Conservation (phyloP, 116 monocot species). For the Zostera marina region DNA sequence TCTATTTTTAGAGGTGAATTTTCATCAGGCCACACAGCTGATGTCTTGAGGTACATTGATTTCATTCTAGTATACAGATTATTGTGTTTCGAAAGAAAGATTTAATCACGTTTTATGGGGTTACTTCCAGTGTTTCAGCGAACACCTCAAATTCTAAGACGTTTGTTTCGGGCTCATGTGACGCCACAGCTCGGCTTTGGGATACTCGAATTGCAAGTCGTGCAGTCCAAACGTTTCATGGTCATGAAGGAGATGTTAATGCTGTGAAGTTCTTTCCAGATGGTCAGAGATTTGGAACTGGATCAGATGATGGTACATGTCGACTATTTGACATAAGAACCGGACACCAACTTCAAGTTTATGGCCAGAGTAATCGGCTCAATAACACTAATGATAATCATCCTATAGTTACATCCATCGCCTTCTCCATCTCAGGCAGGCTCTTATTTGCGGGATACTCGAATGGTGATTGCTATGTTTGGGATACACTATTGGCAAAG, state of each 20-base stretch:
- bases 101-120: too few relatives aligned
- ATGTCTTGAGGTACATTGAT: constrained; percentile 61
- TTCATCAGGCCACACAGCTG: constrained; percentile 90
- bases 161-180: constrained; percentile 97
- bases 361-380: constrained; percentile 21
- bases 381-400: constrained; percentile 24
- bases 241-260: constrained; percentile 77
- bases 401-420: constrained; percentile 68
- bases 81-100: too few relatives aligned
- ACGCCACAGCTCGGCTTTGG: constrained; percentile 80
- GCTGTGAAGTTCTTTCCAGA: constrained; percentile 94
- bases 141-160: constrained; percentile 70
- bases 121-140: constrained; percentile 51
- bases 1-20: constrained; percentile 97
- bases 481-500: constrained; percentile 90
- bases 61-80: neutral
- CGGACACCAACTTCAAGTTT: constrained; percentile 95
- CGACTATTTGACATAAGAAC: constrained; percentile 87
- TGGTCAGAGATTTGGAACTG: constrained; percentile 87
- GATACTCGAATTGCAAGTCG: constrained; percentile 83
- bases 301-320: constrained; percentile 94
- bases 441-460: constrained; percentile 96
- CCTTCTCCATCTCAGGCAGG: constrained; percentile 91
- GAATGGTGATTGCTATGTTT: constrained; percentile 90
- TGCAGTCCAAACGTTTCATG: constrained; percentile 69